These are phyloP conservation scores for Cordyceps tenuipes DNA, from an alignment of 2,329 filamentous ascomycete genomes.

Conservation along the genomic window DNA sequence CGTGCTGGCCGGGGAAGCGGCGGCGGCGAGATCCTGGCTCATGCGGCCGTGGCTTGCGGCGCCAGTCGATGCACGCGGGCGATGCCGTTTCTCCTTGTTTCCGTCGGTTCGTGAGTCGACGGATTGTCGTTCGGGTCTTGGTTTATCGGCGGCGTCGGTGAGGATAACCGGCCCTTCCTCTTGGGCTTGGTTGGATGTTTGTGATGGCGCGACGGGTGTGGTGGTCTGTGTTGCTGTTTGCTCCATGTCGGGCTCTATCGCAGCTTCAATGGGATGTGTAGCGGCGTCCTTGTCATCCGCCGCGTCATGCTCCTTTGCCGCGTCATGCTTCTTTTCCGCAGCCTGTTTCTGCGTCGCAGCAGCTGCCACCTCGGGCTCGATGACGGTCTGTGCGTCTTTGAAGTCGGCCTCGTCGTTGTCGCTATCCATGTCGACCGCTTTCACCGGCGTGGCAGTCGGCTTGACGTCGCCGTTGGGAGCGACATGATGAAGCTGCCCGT, in stretches of 20 bases:
- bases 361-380: slow-evolving; percentile 20
- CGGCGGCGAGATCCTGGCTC: slow-evolving; percentile 4
- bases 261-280: background rate
- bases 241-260: background rate
- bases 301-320: background rate
- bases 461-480: background rate
- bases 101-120: background rate
- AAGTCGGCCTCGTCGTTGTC: slow-evolving; percentile 32
- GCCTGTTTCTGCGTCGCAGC: slow-evolving; percentile 18
- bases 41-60: background rate
- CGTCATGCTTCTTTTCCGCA: background rate
- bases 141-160: slow-evolving; percentile 9
- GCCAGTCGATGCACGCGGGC: slow-evolving; percentile 1
- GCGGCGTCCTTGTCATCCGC: background rate
- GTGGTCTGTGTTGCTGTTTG: background rate
- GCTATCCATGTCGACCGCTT: slow-evolving; percentile 16
- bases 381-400: slow-evolving; percentile 27
- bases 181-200: background rate
- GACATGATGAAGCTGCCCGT: slow-evolving; percentile 12
- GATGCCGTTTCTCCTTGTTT: background rate
- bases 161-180: background rate
- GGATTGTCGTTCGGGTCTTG: slow-evolving; percentile 1
- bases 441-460: background rate
- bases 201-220: background rate
- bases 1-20: background rate